Evolutionary conservation across 2,329 filamentous ascomycete genomes (phyloP), one percentile per base, ranked within the genome.

Genomic region (Aspergillus uvarum): DNA sequence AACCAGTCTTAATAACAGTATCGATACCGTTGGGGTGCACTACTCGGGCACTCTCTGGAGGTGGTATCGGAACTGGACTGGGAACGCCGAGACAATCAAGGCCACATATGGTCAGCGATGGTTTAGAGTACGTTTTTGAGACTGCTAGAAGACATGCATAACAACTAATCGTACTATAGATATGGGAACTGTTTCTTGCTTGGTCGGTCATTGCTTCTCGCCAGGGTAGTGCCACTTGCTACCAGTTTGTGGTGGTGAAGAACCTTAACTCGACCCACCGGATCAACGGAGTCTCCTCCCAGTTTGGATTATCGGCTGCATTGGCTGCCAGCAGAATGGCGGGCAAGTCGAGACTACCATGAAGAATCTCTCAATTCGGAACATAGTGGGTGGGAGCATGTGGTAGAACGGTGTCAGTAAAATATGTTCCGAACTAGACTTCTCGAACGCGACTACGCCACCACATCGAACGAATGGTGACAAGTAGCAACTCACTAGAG

Each of bases 1-100:
- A 7, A 42, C 35, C 12, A 42, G 14, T n/a, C 16, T 4, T 7
- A n/a, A 42, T 42, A 5, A 16, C 35, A 70, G 65, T 67, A 80
- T 95, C 63, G 92, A 96, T 77, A 96, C 92, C 31, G 85, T 96
- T 66, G 92, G 92, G 70, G 90, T 96, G 49, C 92, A 96, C 82
- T 96, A 96, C 81, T 94, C 90, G 48, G 91, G 90, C 50, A 96
- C 92, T 24, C 81, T 96, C 61, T 96, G 92, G 92, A 85, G 89
- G 72, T 96, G 92, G 92, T 96, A 96, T 82, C 85, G 92, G 66
- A 96, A 96, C 83, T 96, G 92, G 92, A 83, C 94, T 75, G 90
- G 82, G 77, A 96, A 96, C 83, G 82, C 83, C 68, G 89, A 94
- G 54, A 91, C 92, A 79, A 88, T 96, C 62, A 84, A 88, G 75